Evolutionary conservation across 2,329 filamentous ascomycete species (phyloP), one percentile per base, ranked within the genome.

Genomic region (Aspergillus sp.): DNA sequence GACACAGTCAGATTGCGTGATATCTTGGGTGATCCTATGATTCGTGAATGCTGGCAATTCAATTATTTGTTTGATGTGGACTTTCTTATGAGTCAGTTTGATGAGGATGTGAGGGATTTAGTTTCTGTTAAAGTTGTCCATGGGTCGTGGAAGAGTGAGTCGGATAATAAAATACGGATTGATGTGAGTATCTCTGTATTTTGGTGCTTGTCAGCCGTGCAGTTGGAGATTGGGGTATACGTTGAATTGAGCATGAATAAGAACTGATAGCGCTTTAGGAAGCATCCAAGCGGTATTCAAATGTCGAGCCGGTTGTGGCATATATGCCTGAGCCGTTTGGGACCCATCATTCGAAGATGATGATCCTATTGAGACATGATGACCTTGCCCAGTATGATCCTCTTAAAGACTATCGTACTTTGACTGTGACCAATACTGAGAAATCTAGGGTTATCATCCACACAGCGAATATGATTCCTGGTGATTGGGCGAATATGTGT

Each of bases 391-490:
- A 96, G 73, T 79, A 69, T 58, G 76, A 0, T 39, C 24, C 12
- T 45, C 24, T 30, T 9, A 9, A 4, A 30, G 11, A 3, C 15
- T 5, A 8, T 27, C 15, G 34, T 19, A 7, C 19, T 53, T 5
- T 44, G 3, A 3, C 6, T 5, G 15, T 46, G 27, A 11, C 11
- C 15, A 22, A 34, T 48, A 41, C 33, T 52, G 34, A 47, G 7
- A 13, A 30, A 30, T 30, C 9, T 17, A 79, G 77, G 47, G 78
- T 96, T 5, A 75, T 96, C 56, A 92, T 96, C 30, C 90, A 96
- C 66, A 96, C 92, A 0, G 91, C 92, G 17, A 96, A 96, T 66
- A 91, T 96, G 88, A 93, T 96, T n/a, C 69, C 82, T 4, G 86
- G 87, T 55, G 92, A 96, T 71, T 96, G 92, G 92, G 83, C 80